These are phyloP conservation scores for Colletotrichum sp. DNA, from an alignment of 2,329 filamentous ascomycete species.

Conservation along the genomic window DNA sequence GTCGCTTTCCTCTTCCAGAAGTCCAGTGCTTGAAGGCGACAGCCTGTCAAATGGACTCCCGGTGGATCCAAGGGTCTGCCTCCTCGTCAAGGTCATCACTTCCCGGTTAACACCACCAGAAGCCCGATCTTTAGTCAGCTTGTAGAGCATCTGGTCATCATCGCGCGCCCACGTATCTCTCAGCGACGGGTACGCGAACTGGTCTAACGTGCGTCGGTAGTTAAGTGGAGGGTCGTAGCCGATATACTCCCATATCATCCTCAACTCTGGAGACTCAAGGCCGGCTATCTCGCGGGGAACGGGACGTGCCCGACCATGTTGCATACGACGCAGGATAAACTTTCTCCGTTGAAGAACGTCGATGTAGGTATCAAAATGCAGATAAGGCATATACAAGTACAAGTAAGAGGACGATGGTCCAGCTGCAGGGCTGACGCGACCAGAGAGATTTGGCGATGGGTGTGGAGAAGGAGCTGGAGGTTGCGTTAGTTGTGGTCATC, in stretches of 20 bases:
- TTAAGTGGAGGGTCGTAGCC: constrained; percentile 67
- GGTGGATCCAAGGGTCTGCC: constrained; percentile 15
- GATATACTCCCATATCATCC: constrained; percentile 68
- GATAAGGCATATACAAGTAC: constrained; percentile 62
- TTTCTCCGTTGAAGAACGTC: constrained; percentile 61
- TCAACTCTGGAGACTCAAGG: constrained; percentile 60
- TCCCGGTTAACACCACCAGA: constrained; percentile 21
- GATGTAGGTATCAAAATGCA: constrained; percentile 70
- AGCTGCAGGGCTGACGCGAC: constrained; percentile 9
- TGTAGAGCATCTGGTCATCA: constrained; percentile 72
- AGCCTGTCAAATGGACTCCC: constrained; percentile 8
- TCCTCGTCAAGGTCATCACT: constrained; percentile 5
- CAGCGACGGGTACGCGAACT: constrained; percentile 67
- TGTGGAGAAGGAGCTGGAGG: constrained; percentile 41
- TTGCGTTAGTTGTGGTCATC: fast-evolving
- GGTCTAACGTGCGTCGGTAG: constrained; percentile 65
- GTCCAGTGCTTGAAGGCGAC: constrained; percentile 10
- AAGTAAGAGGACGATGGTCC: constrained; percentile 35
- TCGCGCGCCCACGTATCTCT: constrained; percentile 65
- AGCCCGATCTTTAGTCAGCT: constrained; percentile 59
- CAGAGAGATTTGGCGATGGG: constrained; percentile 24
- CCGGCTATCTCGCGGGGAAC: constrained; percentile 59
- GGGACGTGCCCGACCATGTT: constrained; percentile 60
- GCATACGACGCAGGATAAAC: constrained; percentile 56
- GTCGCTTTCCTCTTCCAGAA: constrained; percentile 20